phyloP scores from a whole-genome alignment of 2,329 filamentous ascomycete genomes.

The Lasiodiplodia gonubiensis region DNA sequence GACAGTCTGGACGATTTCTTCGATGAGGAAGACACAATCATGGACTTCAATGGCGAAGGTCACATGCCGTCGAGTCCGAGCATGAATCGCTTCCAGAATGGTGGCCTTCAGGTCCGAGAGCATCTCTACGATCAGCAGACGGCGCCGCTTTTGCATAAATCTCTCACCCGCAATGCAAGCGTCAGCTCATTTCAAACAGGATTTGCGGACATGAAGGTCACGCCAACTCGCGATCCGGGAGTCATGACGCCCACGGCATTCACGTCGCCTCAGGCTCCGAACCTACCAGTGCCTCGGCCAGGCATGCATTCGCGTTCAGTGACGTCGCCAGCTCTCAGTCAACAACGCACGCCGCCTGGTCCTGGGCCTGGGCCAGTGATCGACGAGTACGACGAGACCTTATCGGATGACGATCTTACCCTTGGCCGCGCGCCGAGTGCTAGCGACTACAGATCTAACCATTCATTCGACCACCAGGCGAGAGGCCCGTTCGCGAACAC shows the following conservation, averaged over 20 bases:
- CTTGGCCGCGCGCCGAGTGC: conserved; percentile 43
- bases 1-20: conserved; percentile 64
- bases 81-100: conserved; percentile 36
- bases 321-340: conserved; percentile 73
- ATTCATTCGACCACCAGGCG: conserved; percentile 48
- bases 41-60: conserved; percentile 41
- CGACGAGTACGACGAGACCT: conserved; percentile 75
- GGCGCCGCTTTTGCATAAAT: conserved; percentile 85
- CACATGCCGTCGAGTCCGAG: conserved; percentile 42
- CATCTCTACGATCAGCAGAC: conserved; percentile 93
- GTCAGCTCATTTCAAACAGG: conserved; percentile 84
- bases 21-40: conserved; percentile 51
- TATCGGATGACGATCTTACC: conserved; percentile 76
- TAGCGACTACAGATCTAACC: conserved; percentile 6
- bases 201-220: conserved; percentile 73
- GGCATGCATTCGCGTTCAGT: conserved; percentile 80
- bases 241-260: conserved; percentile 65
- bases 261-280: conserved; percentile 38
- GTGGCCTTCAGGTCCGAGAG: conserved; percentile 71
- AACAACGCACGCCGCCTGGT: conserved; percentile 64
- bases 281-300: conserved; percentile 59
- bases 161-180: conserved; percentile 72
- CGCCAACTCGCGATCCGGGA: conserved; percentile 59
- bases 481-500: conserved; percentile 65
- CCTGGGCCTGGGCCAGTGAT: conserved; percentile 44